Evolutionary conservation across 2,329 filamentous ascomycete genomes (phyloP).

Genomic region (Phyllosticta capitalensis): DNA sequence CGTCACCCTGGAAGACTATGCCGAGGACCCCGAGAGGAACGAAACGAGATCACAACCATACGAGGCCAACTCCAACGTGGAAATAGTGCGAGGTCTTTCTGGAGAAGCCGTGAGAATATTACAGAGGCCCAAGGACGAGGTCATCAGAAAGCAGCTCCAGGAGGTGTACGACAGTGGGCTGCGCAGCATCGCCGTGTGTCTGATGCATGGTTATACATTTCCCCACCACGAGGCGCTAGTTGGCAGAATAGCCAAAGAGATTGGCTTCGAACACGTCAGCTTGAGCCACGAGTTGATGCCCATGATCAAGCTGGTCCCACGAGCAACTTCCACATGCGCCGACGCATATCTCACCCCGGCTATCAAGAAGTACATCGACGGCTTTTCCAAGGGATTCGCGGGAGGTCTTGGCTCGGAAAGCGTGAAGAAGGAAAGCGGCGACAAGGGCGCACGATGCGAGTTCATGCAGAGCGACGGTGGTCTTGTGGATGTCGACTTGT

Average conservation of each 20-base stretch:
- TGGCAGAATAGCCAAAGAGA: conserved; percentile 64
- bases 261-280: conserved; percentile 77
- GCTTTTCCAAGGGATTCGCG: conserved; percentile 71
- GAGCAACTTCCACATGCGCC: conserved; percentile 67
- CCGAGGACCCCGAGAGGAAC: conserved; percentile 66
- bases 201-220: conserved; percentile 91
- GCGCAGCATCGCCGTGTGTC: conserved; percentile 73
- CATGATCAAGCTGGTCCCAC: conserved; percentile 76
- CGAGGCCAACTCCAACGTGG: conserved; percentile 35
- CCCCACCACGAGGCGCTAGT: conserved; percentile 75
- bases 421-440: conserved; percentile 55
- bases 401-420: conserved; percentile 70
- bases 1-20: conserved; percentile 85
- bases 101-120: conserved; percentile 67
- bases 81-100: conserved; percentile 61
- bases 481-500: conserved; percentile 62
- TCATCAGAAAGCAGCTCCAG: conserved; percentile 52
- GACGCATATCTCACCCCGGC: conserved; percentile 74
- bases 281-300: conserved; percentile 72
- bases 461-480: conserved; percentile 89
- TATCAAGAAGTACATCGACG: conserved; percentile 66
- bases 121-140: conserved; percentile 47
- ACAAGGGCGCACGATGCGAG: conserved; percentile 71
- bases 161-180: conserved; percentile 61
- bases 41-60: conserved; percentile 47